Conservation (phyloP, 2,329 filamentous ascomycete genomes). For the Simplicillium aogashimaense region DNA sequence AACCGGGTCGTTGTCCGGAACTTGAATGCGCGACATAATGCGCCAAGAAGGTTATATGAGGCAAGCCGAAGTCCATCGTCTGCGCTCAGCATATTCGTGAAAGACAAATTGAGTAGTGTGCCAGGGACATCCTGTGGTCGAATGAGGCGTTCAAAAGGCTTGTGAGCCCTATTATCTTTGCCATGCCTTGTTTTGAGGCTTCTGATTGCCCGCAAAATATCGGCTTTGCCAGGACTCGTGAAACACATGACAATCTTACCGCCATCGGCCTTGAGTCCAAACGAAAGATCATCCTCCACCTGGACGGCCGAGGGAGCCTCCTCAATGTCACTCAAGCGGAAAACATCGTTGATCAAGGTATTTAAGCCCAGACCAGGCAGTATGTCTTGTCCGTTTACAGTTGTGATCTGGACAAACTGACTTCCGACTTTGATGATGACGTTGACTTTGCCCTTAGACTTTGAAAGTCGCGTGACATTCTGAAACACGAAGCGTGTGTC, state of each 20-base stretch:
- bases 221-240: conserved; percentile 52
- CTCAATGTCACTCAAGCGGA: conserved; percentile 57
- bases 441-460: conserved; percentile 61
- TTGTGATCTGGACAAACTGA: conserved; percentile 62
- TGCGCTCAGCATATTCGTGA: conserved; percentile 55
- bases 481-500: conserved; percentile 58
- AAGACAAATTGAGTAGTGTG: conserved; percentile 55
- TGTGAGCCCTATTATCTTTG: conserved; percentile 50
- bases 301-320: conserved; percentile 56
- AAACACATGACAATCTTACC: conserved; percentile 66
- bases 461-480: conserved; percentile 54
- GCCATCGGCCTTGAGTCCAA: conserved; percentile 57
- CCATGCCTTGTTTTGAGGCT: conserved; percentile 53
- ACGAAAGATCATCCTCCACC: conserved; percentile 56
- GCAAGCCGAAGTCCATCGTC: conserved; percentile 51
- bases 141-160: conserved; percentile 55
- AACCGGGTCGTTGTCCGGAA: conserved; percentile 53
- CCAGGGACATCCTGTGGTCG: conserved; percentile 62
- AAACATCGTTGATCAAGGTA: conserved; percentile 60
- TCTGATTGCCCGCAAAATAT: conserved; percentile 54
- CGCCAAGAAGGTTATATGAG: conserved; percentile 58
- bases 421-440: conserved; percentile 59
- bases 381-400: conserved; percentile 58
- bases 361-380: conserved; percentile 51
- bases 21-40: conserved; percentile 58